These are phyloP conservation scores for Xerocomus amazonicus DNA, from an alignment of 1,284 basidiomycete genomes.

Conservation along the genomic window DNA sequence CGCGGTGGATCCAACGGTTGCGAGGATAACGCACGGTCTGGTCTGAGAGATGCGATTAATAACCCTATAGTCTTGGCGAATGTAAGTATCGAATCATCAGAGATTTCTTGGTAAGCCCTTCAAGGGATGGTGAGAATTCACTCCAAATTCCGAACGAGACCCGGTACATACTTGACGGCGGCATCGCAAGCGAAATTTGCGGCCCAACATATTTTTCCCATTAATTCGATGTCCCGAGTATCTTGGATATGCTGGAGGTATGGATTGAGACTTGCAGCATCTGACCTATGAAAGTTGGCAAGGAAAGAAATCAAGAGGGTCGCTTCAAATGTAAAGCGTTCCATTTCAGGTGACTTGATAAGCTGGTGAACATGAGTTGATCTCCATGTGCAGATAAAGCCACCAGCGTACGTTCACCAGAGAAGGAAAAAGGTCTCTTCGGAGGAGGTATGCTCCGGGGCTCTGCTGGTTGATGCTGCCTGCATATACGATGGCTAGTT, in stretches of 20 bases:
- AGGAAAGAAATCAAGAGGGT: slow-evolving; percentile 53
- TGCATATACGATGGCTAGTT: slow-evolving; percentile 53
- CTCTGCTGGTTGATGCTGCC: slow-evolving; percentile 59
- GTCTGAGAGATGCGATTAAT: slow-evolving; percentile 48
- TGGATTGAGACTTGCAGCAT: slow-evolving; percentile 61
- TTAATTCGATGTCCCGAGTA: slow-evolving; percentile 45
- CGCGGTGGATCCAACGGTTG: slow-evolving; percentile 43
- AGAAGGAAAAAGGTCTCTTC: slow-evolving; percentile 54
- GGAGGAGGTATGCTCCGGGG: slow-evolving; percentile 64
- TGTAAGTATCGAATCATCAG: slow-evolving; percentile 49
- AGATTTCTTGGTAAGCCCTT: slow-evolving; percentile 55
- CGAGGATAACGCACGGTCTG: slow-evolving; percentile 49
- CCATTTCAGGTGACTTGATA: slow-evolving; percentile 50
- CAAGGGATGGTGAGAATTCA: too few relatives aligned
- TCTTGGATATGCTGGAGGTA: slow-evolving; percentile 53
- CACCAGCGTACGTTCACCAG: slow-evolving; percentile 42
- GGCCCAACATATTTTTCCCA: slow-evolving; percentile 56
- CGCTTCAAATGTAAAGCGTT: slow-evolving; percentile 56
- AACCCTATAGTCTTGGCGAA: slow-evolving; percentile 47
- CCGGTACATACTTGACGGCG: slow-evolving; percentile 45
- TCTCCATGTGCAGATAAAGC: neutral
- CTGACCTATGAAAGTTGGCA: slow-evolving; percentile 65
- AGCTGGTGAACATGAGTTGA: slow-evolving; percentile 36
- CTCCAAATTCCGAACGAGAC: neutral
- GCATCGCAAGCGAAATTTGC: slow-evolving; percentile 47